Conservation (phyloP, 2,329 filamentous ascomycete genomes). For the Coniochaeta hoffmannii region DNA sequence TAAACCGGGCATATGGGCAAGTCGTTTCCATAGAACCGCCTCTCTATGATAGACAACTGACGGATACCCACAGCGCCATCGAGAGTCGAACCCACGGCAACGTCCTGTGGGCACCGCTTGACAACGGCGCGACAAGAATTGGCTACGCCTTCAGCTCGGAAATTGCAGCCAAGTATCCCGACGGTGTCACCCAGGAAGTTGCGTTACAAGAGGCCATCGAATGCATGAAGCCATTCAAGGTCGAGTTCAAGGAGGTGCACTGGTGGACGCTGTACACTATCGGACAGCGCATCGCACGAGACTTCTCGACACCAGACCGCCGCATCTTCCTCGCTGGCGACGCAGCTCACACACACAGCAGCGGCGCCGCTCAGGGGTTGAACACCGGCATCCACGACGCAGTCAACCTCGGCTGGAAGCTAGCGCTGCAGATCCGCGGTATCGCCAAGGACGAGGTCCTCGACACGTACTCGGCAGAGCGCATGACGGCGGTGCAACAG, state of each 20-base stretch:
- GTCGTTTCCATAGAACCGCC: background rate
- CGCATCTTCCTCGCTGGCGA: conserved; percentile 53
- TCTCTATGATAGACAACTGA: background rate
- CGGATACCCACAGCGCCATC: conserved; percentile 23
- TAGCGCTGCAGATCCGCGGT: conserved; percentile 28
- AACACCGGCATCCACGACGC: conserved; percentile 37
- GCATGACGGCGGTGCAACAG: conserved; percentile 36
- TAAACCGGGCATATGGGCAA: conserved; percentile 22
- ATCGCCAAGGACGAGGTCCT: conserved; percentile 33
- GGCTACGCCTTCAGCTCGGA: conserved; percentile 43
- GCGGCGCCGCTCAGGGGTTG: conserved; percentile 46
- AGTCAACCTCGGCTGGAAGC: conserved; percentile 35
- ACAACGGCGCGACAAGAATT: conserved; percentile 44
- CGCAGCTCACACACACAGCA: conserved; percentile 53
- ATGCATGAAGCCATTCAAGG: conserved; percentile 30
- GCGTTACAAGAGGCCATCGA: conserved; percentile 43
- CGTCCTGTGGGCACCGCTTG: conserved; percentile 45
- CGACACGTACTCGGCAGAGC: conserved; percentile 42
- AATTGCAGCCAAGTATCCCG: conserved; percentile 25
- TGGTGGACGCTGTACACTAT: conserved; percentile 55
- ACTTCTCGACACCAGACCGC: conserved; percentile 44
- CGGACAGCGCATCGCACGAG: conserved; percentile 50
- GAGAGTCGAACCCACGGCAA: conserved; percentile 46
- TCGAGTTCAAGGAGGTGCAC: conserved; percentile 31
- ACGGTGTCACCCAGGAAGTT: conserved; percentile 35